Base-by-base conservation (phyloP, 1,284 basidiomycete genomes). In the Coniferiporia sulphurascens region DNA sequence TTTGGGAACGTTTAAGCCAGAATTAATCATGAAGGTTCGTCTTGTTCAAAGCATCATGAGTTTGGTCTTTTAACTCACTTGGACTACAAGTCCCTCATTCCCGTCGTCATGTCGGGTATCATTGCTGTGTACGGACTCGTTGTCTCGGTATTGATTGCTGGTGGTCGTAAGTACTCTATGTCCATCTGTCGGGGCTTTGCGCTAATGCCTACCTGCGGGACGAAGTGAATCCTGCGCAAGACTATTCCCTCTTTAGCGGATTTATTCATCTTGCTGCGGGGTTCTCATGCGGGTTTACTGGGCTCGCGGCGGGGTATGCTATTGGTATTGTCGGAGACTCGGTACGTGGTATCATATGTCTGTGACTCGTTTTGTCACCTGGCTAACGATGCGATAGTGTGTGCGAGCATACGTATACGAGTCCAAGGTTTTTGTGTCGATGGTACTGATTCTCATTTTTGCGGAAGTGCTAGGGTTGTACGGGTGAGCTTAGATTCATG, bases 251-350 rank as follows among this genome's bases (percentile, higher is more conserved):
- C 59, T 92, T 87, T 70, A 83, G 89, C 66, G 91, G 91, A 59
- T 93, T 94, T 76, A 84, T 95, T 63, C 92, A 95, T 72, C 87
- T 95, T 62, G 92, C 93, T 68, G 93, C 93, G 17, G 93, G 93
- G 71, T 82, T 95, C 48, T 85, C 89, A 1, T 91, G 93, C 71
- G 93, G 93, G 67, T 82, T 95, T 52, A 86, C 93, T 36, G 93
- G 93, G 78, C 82, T 95, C 44, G 91, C 93, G 15, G 93, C 93
- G 57, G 93, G 93, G 52, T 93, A 93, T 71, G 93, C 93, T 15
- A 93, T 95, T 68, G 93, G 95, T 64, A 92, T 98, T 70, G 95
- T 98, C 60, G 94, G 96, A 73, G 93, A 98, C 72, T 91, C 95
- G 63, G 93, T 95, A 45, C 81, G 93, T 62, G 91, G 91, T 32